These are phyloP conservation scores for Lichtheimia ornata DNA, from an alignment of 371 early-diverging fungal species.

Conservation along the genomic window DNA sequence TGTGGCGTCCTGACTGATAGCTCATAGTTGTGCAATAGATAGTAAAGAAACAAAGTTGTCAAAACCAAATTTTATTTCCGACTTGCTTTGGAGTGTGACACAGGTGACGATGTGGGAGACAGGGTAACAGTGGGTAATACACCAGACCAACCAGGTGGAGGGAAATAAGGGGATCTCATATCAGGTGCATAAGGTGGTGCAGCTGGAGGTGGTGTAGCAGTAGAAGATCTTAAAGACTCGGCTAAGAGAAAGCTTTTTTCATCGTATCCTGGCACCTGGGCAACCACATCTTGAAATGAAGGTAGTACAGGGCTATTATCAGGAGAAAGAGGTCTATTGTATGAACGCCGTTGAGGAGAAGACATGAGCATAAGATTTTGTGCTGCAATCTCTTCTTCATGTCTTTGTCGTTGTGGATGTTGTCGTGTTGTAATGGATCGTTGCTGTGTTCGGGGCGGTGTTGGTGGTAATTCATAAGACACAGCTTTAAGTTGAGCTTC, in stretches of 20 bases:
- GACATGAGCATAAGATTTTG: conserved; percentile 13
- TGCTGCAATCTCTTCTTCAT: conserved; percentile 12
- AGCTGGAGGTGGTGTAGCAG: neutral
- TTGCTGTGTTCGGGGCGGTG: conserved; percentile 11
- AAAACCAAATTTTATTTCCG: too few species aligned
- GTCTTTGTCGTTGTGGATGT: neutral
- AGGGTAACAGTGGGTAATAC: neutral
- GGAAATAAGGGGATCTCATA: conserved; percentile 8
- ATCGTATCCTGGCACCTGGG: conserved; percentile 11
- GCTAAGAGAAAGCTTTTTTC: conserved; percentile 4
- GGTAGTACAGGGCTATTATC: neutral
- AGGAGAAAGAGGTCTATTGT: too few species aligned
- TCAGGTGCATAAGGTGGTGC: neutral
- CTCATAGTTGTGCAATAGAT: neutral
- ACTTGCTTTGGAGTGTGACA: too few species aligned
- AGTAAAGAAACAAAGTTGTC: too few species aligned
- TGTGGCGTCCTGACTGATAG: neutral
- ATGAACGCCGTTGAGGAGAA: neutral
- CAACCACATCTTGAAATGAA: conserved; percentile 9
- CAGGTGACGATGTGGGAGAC: too few species aligned
- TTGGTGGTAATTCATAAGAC: conserved; percentile 6
- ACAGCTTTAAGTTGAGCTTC: neutral
- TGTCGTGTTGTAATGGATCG: neutral
- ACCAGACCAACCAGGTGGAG: conserved; percentile 6
- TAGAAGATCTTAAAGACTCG: neutral